Percentiles rank a stretch among this genome's conserved stretches.
These are phyloP conservation scores for Boletus sp. DNA, from an alignment of 1,284 basidiomycete species.

Conservation along the genomic window DNA sequence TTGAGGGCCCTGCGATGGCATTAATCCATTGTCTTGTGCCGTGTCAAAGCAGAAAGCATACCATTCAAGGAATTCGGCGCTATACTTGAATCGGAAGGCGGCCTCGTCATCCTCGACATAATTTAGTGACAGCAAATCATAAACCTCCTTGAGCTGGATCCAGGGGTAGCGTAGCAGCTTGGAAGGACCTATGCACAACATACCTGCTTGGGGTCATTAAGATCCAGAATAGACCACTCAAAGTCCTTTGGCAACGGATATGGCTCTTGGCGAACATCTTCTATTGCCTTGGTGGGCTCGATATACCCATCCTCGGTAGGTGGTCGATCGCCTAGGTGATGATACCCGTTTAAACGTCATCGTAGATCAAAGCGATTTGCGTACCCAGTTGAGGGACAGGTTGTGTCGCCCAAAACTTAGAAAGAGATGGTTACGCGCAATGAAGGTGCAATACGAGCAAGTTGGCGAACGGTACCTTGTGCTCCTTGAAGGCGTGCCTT, in stretches of 20 bases:
- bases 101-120: constrained; percentile 98
- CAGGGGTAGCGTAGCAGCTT: constrained; percentile 2
- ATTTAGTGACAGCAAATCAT: constrained; percentile 87
- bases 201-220: constrained; percentile 73
- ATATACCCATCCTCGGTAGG: constrained; percentile 83
- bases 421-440: constrained; percentile 8
- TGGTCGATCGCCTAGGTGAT: constrained; percentile 55
- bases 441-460: constrained; percentile 2
- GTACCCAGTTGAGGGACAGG: constrained; percentile 86
- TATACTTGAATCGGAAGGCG: constrained; percentile 94
- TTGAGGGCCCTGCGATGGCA: constrained; percentile 77
- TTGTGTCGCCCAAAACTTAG: constrained; percentile 92
- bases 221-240: constrained; percentile 85
- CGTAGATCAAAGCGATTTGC: constrained; percentile 8
- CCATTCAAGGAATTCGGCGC: constrained; percentile 93
- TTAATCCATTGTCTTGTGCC: neutral
- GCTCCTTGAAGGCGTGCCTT: constrained; percentile 77
- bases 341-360: constrained; percentile 3
- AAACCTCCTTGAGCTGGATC: constrained; percentile 81
- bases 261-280: constrained; percentile 83
- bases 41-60: constrained; percentile 32
- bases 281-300: constrained; percentile 73
- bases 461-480: constrained; percentile 62
- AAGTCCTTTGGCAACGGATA: constrained; percentile 91
- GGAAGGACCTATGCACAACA: neutral